These are phyloP conservation scores for Trematosphaeria pertusa DNA, from an alignment of 2,329 filamentous ascomycete genomes.

Conservation along the genomic window DNA sequence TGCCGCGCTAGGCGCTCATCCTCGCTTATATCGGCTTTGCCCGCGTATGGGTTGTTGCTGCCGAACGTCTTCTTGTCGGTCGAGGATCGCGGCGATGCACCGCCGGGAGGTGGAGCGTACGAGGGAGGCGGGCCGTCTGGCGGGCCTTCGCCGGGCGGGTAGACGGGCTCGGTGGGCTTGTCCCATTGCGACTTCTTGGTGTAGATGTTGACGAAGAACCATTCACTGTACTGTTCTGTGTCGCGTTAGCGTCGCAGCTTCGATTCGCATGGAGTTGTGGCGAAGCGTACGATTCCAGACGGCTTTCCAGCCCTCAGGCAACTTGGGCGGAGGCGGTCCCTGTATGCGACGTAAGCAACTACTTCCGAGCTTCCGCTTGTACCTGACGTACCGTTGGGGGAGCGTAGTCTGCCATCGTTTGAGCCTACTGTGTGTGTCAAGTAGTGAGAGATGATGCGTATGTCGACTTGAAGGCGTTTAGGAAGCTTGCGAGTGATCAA, in stretches of 20 bases:
- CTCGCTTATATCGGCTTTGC: conserved; percentile 56
- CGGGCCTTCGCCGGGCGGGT: conserved; percentile 54
- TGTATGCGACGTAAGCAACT: conserved; percentile 23
- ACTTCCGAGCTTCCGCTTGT: conserved; percentile 6
- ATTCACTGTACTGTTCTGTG: conserved; percentile 82
- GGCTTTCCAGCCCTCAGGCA: conserved; percentile 83
- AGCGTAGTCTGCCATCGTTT: conserved; percentile 42
- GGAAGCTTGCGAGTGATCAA: no score
- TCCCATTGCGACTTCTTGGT: conserved; percentile 95
- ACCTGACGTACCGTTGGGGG: conserved; percentile 40
- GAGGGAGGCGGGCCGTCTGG: conserved; percentile 71
- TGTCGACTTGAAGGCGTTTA: no score
- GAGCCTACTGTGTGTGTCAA: no score
- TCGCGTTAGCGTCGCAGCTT: not conserved
- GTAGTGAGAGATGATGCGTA: no score
- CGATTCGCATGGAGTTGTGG: not conserved
- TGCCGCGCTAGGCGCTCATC: conserved; percentile 78
- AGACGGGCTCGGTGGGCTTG: conserved; percentile 73
- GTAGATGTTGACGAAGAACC: conserved; percentile 90
- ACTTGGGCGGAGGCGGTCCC: conserved; percentile 63
- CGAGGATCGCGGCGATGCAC: conserved; percentile 40
- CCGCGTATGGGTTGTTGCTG: conserved; percentile 73
- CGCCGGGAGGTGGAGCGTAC: conserved; percentile 61
- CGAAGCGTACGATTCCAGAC: conserved; percentile 68
- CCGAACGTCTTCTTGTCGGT: conserved; percentile 55